Base-by-base conservation (phyloP, 495 filamentous ascomycete genomes). In the Parathielavia hyrcaniae region DNA sequence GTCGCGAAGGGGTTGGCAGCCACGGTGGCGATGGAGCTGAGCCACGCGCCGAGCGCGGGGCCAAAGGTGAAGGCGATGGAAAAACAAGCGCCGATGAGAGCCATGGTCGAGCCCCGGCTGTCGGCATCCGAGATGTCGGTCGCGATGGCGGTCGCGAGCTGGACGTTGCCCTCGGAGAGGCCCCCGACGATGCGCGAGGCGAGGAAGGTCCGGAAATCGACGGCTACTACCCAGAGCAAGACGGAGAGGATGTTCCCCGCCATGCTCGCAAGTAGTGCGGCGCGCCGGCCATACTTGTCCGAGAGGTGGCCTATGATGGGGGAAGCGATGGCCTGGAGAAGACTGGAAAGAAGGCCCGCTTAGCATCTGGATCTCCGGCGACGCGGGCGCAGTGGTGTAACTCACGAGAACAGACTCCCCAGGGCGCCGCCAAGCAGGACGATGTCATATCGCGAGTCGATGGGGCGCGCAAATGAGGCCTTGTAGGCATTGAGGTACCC, bases 11-110 rank as follows among this genome's bases (percentile, higher is more conserved):
- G 93, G 67, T 99, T 99, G 41, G 86, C 86, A 2, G 85, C 83
- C 5, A 97, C 84, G 6, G 82, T 85, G 44, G 81, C 80, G 50
- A 93, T 79, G 19, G 82, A 81, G 54, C 86, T 84, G 23, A 99
- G 75, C 59, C 81, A 90, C 1, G 95, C 93, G 40, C 93, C 93
- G 52, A 99, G 77, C 30, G 91, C 88, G 0, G 93, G 93, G 0
- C 93, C 93, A 65, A 93, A 95, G 1, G 95, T 97, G 68, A 99
- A 99, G 13, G 93, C 91, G 62, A 99, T 88, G 50, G 87, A 91
- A 76, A 99, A 99, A 73, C 95, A 97, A 39, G 85, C 92, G 36
- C 93, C 93, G 14, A 99, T 90, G 41, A 97, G 78, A 14, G 93
- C 93, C 86, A 99, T 96, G 32, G 95, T 96, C 16, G 88, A 84